A percentile compares a stretch with the other conserved stretches of the same genome.
These are phyloP conservation scores for Cerioporus squamosus DNA, from an alignment of 1,284 basidiomycete species.

Conservation along the genomic window DNA sequence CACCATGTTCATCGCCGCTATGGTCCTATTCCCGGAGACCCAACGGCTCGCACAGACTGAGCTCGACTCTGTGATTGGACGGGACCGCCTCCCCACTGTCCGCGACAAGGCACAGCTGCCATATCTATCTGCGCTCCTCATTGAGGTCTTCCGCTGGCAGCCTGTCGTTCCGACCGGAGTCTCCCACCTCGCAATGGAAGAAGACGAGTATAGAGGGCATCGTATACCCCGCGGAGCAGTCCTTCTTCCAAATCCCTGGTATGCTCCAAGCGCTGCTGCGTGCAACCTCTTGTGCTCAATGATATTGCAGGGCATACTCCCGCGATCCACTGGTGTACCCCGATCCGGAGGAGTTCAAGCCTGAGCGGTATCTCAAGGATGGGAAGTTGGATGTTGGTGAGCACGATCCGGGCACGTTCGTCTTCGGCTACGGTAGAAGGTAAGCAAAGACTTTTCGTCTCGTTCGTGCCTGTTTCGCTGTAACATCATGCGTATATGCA, in stretches of 20 bases:
- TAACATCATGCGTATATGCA: not conserved
- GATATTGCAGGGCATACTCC: not conserved
- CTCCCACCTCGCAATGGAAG: not conserved
- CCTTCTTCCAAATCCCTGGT: not conserved
- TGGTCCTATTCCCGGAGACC: no score
- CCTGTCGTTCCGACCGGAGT: conserved; percentile 16
- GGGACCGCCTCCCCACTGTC: not conserved
- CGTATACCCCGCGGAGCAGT: not conserved
- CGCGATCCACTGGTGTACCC: not conserved
- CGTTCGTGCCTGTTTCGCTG: not conserved
- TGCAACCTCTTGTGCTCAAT: no score
- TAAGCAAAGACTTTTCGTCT: not conserved
- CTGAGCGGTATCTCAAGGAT: conserved; percentile 9
- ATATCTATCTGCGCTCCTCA: conserved; percentile 18
- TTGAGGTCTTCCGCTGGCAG: conserved; percentile 22
- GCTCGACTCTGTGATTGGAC: not conserved
- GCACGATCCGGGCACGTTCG: not conserved
- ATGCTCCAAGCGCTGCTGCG: conserved; percentile 4
- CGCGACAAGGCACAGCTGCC: conserved; percentile 28
- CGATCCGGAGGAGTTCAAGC: conserved; percentile 6
- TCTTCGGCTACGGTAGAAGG: conserved; percentile 12
- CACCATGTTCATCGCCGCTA: no score
- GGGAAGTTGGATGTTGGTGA: not conserved
- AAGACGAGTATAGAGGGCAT: conserved; percentile 19
- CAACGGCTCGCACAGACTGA: not conserved